Evolutionary conservation across 2,329 filamentous ascomycete species (phyloP), one percentile per base, ranked within the genome.

Genomic region (Penicillium rolfsii): DNA sequence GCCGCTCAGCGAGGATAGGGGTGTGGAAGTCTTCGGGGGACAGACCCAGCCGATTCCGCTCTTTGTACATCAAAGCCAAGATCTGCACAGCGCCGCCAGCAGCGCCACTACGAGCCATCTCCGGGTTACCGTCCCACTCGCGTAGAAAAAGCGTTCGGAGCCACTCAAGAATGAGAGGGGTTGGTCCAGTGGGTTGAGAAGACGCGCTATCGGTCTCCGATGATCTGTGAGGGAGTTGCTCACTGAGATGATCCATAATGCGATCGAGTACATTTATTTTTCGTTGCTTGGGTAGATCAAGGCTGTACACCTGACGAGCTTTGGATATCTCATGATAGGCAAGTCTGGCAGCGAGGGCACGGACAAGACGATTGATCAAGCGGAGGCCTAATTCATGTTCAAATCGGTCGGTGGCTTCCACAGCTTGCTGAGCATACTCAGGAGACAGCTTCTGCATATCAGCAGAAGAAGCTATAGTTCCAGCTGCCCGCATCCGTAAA

Each of bases 61-160:
- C 87, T 87, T 84, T 81, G 89, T 91, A 89, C 73, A 96, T 84
- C 26, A 87, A 84, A 33, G 85, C 81, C 50, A 96, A 85, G 33
- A 96, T 83, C 52, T 88, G 86, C 43, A 97, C 78, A 7, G 92
- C 91, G 55, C 91, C 90, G 14, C 91, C 91, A 63, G 93, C 89
- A 14, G 89, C 83, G 33, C 89, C 87, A 69, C 90, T 88, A 57
- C 85, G 87, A 2, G 86, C 81, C 55, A 96, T 84, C 46, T 88
- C 84, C 1, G 90, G 84, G 57, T 85, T 85, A 0, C 91, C 91
- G 70, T 94, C 85, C 93, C 93, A 97, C 63, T 91, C 87, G 58
- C 88, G 86, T 48, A 96, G 77, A 70, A 97, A 85, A 1, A 95
- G 83, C 0, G 89, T 87, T 61, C 90, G 73, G 35, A 81, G 69